Conservation (phyloP, 108 stramenopile genomes). For the Schizochytrium sp. region DNA sequence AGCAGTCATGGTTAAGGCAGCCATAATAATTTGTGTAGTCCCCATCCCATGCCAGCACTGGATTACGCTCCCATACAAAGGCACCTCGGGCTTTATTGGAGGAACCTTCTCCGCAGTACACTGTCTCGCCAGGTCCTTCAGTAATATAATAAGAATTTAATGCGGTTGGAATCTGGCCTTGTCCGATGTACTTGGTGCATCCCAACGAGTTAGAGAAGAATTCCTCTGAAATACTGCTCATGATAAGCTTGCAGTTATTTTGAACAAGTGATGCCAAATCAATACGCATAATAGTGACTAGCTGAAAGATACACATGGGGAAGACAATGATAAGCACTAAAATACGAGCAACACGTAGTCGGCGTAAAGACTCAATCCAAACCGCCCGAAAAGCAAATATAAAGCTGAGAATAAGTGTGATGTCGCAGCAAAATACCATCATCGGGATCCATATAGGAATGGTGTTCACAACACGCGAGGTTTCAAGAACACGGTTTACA, state of each 20-base stretch:
- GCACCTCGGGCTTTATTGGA: constrained; percentile 32
- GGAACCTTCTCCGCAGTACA: constrained; percentile 32
- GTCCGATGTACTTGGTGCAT: constrained; percentile 28
- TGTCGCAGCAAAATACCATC: constrained; percentile 25
- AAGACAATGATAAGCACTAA: background rate
- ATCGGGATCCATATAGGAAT: background rate
- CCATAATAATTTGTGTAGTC: constrained; percentile 20
- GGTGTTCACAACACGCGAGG: constrained; percentile 23
- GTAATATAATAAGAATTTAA: background rate
- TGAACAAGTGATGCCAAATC: background rate
- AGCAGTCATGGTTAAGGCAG: constrained; percentile 44
- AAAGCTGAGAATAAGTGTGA: background rate
- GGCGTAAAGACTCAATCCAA: constrained; percentile 16
- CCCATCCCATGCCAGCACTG: background rate
- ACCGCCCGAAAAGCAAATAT: background rate
- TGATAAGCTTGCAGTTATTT: constrained; percentile 1
- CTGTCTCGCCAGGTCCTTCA: constrained; percentile 26
- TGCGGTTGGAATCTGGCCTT: background rate
- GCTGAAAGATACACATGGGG: background rate
- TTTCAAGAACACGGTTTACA: constrained; percentile 40
- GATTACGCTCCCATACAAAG: constrained; percentile 13
- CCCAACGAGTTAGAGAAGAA: background rate
- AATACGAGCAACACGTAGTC: background rate
- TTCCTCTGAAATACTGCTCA: constrained; percentile 23
- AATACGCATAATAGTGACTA: background rate